Base-by-base conservation (phyloP, 2,329 filamentous ascomycete species). In the Ilyonectria sp. region DNA sequence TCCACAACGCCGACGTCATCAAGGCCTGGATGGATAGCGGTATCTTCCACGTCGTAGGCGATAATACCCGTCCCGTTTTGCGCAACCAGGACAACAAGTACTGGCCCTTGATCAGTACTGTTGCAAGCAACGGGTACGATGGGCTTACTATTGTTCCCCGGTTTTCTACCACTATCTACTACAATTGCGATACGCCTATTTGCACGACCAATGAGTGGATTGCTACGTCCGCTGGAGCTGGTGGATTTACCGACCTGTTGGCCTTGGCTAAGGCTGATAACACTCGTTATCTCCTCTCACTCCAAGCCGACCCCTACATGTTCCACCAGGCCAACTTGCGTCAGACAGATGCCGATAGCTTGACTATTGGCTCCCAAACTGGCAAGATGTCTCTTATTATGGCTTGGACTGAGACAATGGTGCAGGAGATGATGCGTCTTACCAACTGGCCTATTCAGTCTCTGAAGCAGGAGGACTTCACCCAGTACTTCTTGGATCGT, bases 251-350 rank as follows among this genome's bases (percentile, higher is more conserved):
- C 17, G 49, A 54, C 23, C 65, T 71, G 1, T 17, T 71, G 3
- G 29, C 52, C 11, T 52, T 60, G 23, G 60, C 69, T 15, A 70
- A 60, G 35, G 26, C 46, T 8, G 62, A 58, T 3, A 71, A 66
- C 54, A 50, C 62, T 3, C 69, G 69, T 31, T 56, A 70, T 31
- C 29, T 71, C 3, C 46, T 71, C 0, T 43, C 56, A 2, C 68
- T 70, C 7, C 52, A 66, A 33, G 60, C 68, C 17, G 69, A 71
- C 19, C 61, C 61, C 13, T 71, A 70, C 65, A 71, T 71, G 69
- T 71, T 71, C 56, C 69, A 71, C 29, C 69, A 71, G 59, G 69
- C 69, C 43, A 71, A 71, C 47, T 70, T 71, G 69, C 56, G 68
- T 6, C 57, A 55, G n/a, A 46, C 35, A 2, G 59, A 65, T n/a